A percentile compares a stretch with the other conserved stretches of the same genome.
Conservation (phyloP, 345 rosid genomes). For the Eutrema heterophyllum region DNA sequence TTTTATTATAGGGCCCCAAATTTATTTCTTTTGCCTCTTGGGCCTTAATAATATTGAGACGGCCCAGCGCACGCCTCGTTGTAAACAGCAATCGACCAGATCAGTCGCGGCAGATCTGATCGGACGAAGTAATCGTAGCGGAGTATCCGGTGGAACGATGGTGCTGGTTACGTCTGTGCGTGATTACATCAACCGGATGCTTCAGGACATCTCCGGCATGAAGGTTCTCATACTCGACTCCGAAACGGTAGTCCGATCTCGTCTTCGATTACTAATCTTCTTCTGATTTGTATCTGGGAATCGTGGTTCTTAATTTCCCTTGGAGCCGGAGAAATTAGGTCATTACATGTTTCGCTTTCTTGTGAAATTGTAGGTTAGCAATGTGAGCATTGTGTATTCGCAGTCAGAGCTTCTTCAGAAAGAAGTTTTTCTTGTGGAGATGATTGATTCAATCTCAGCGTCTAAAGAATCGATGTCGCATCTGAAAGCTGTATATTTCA, state of each 20-base stretch:
- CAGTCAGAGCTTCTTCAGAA: slow-evolving; percentile 95
- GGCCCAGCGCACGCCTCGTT: background rate
- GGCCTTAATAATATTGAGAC: too few species aligned
- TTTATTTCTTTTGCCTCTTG: too few species aligned
- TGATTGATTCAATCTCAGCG: slow-evolving; percentile 76
- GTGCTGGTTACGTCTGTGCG: slow-evolving; percentile 78
- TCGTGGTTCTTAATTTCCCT: background rate
- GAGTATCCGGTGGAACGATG: slow-evolving; percentile 37
- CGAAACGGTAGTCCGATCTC: slow-evolving; percentile 62
- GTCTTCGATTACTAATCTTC: background rate
- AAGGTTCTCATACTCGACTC: slow-evolving; percentile 96
- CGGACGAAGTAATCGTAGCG: background rate
- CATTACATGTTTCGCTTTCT: background rate
- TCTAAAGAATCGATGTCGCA: slow-evolving; percentile 92
- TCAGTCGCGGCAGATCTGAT: slow-evolving; percentile 27
- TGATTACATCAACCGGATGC: slow-evolving; percentile 88
- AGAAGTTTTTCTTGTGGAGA: slow-evolving; percentile 89
- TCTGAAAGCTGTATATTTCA: slow-evolving; percentile 85
- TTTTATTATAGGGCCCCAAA: too few species aligned
- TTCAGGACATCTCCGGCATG: slow-evolving; percentile 98
- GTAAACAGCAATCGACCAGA: background rate
- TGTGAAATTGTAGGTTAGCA: slow-evolving; percentile 59
- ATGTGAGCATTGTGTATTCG: slow-evolving; percentile 86
- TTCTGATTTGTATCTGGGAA: background rate
- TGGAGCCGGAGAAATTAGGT: background rate